Evolutionary conservation across 768 basidiomycete species (phyloP), one percentile per base, ranked within the genome.

Genomic region (Termitomyces sp.): DNA sequence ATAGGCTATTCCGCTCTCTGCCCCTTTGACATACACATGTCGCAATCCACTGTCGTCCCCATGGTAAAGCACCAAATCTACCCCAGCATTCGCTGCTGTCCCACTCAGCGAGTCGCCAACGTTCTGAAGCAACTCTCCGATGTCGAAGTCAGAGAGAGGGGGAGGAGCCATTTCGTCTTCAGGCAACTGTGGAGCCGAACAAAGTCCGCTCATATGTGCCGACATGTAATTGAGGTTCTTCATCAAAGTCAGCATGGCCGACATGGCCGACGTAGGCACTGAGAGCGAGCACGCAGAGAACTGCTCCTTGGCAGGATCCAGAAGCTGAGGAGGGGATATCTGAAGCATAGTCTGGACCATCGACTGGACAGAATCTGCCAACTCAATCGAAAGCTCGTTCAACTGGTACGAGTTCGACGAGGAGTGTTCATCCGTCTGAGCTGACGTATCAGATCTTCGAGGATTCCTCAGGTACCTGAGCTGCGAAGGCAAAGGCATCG

Each of bases 301-400:
- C 69, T 95, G 94, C 68, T 98, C 95, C 71, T 91, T 95, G 2
- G 89, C 87, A n/a, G 91, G 85, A 69, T 97, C 94, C 49, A 97
- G 81, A 20, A 97, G 76, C 71, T 98, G 95, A 0, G 89, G 84
- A 4, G 95, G 94, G 0, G 91, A 91, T 63, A 97, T 79, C 67
- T 95, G 93, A 3, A 97, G 81, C 64, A 98, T 82, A 1, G 92
- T 95, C 70, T 97, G 93, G 41, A 96, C 88, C 59, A 92, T 85
- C 76, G 89, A 84, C 75, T 97, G 94, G 13, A 94, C 84, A 12
- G 89, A 88, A 72, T 97, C 95, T 13, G 95, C 93, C 14, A 97
- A 79, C 72, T 98, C 95, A 32, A 89, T 74, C 0, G 93, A 92
- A 56, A 95, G 76, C 60, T 90, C 88, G 47, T 82, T 81, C 63